These are phyloP conservation scores for Hibiscus syriacus DNA, from an alignment of 345 rosid genomes.

Conservation along the genomic window DNA sequence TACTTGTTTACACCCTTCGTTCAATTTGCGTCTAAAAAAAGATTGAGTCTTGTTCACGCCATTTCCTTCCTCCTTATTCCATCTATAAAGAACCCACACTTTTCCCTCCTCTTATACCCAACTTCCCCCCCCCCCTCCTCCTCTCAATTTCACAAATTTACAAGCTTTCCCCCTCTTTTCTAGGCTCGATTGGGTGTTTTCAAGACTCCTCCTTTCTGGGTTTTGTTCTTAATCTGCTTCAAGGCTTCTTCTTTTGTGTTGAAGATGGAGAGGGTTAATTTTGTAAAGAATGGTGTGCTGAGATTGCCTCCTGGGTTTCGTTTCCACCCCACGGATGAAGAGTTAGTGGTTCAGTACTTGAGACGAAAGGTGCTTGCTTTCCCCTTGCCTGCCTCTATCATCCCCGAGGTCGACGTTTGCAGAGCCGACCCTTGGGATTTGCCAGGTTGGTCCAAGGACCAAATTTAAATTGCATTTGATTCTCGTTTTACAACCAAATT, in stretches of 20 bases:
- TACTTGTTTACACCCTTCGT: neutral
- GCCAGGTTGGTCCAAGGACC: slow-evolving; percentile 72
- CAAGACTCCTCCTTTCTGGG: neutral
- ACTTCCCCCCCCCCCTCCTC: neutral
- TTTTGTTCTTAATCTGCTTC: neutral
- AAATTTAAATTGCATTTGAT: no score
- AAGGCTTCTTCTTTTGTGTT: neutral
- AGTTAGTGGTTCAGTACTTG: slow-evolving; percentile 73
- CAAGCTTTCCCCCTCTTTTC: neutral
- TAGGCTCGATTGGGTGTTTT: slow-evolving; percentile 2
- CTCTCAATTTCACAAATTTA: neutral
- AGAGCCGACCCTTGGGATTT: slow-evolving; percentile 93
- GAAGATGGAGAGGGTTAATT: slow-evolving; percentile 48
- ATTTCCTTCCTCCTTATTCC: slow-evolving; percentile 32
- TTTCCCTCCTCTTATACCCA: slow-evolving; percentile 21
- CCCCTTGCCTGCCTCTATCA: slow-evolving; percentile 79
- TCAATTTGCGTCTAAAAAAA: no score
- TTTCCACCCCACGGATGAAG: slow-evolving; percentile 91
- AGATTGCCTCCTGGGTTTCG: slow-evolving; percentile 89
- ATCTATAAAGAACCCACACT: slow-evolving; percentile 31
- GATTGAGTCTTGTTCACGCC: slow-evolving; percentile 77
- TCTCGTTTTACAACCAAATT: neutral
- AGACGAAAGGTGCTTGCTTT: slow-evolving; percentile 48
- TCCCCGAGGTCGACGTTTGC: slow-evolving; percentile 86
- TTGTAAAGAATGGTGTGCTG: slow-evolving; percentile 49